These are phyloP conservation scores for Fusarium proliferatum DNA, from an alignment of 2,329 filamentous ascomycete species.

Conservation along the genomic window DNA sequence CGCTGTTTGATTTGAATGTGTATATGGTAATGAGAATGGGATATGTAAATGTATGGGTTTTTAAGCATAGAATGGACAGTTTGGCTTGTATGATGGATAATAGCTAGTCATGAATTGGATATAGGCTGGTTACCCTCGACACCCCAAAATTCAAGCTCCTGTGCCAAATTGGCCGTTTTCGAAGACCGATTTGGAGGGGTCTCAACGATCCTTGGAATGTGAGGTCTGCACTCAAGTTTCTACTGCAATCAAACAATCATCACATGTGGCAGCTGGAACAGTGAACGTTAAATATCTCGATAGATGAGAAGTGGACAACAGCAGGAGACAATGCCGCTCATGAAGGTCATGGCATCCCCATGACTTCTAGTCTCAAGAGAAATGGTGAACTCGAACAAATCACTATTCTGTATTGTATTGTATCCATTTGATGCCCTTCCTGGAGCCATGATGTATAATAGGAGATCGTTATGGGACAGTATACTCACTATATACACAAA, in stretches of 20 bases:
- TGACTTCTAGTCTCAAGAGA: neutral
- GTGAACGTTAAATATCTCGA: neutral
- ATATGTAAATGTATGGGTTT: neutral
- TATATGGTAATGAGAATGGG: constrained; percentile 22
- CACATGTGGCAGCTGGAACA: neutral
- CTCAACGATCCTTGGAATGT: neutral
- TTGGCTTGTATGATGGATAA: neutral
- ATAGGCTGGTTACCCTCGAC: neutral
- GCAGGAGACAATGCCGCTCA: neutral
- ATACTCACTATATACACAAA: neutral
- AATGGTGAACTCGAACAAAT: neutral
- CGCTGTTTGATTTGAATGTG: neutral
- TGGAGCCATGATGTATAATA: neutral
- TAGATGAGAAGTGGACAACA: neutral
- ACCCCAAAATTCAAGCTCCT: neutral
- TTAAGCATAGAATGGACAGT: constrained; percentile 6
- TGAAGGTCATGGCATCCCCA: neutral
- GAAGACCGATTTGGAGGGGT: rapidly evolving
- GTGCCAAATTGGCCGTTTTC: neutral
- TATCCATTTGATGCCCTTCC: neutral
- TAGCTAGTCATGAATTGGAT: neutral
- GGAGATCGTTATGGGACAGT: too few relatives aligned
- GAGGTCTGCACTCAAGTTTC: too few relatives aligned
- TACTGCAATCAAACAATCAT: neutral
- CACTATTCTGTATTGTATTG: neutral